phyloP scores from a whole-genome alignment of 208 protist genomes.

The Trypanosoma cruzi region DNA sequence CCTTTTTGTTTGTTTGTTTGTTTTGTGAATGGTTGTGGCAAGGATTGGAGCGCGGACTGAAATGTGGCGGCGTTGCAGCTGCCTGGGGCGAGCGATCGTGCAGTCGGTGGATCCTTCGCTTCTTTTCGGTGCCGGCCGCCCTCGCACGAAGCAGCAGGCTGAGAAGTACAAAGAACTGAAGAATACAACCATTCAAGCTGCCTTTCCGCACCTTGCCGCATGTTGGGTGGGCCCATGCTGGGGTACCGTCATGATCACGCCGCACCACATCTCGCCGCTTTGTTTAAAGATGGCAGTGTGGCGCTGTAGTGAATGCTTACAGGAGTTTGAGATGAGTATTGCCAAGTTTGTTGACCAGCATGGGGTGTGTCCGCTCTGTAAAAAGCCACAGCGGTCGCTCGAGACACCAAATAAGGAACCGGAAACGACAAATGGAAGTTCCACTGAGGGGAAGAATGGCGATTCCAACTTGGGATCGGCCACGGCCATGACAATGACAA shows the following conservation, averaged over 20 bases:
- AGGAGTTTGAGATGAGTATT: constrained; percentile 85
- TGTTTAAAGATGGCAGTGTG: constrained; percentile 78
- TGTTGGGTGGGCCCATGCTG: constrained; percentile 90
- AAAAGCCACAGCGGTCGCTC: constrained; percentile 56
- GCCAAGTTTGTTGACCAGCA: constrained; percentile 69
- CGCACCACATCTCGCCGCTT: constrained; percentile 63
- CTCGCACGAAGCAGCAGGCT: constrained; percentile 52
- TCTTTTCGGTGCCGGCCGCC: constrained; percentile 58
- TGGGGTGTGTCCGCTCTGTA: constrained; percentile 82
- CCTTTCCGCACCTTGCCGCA: constrained; percentile 85
- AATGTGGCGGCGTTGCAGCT: constrained; percentile 34
- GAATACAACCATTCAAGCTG: constrained; percentile 58
- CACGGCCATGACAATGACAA: neutral
- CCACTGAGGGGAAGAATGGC: constrained; percentile 24
- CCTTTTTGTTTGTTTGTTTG: constrained; percentile 21
- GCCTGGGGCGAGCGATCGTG: constrained; percentile 16
- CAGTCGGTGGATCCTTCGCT: constrained; percentile 38
- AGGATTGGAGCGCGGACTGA: neutral
- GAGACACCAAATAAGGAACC: constrained; percentile 19
- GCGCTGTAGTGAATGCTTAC: constrained; percentile 77
- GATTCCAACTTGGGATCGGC: constrained; percentile 22
- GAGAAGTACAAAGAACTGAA: constrained; percentile 64
- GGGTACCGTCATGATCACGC: constrained; percentile 86
- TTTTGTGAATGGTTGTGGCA: neutral
- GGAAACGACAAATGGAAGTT: neutral